Evolutionary conservation across 225 moss, liverwort and hornwort genomes (phyloP), one percentile per base, ranked within the genome.

Genomic region (Marchantia paleacea): DNA sequence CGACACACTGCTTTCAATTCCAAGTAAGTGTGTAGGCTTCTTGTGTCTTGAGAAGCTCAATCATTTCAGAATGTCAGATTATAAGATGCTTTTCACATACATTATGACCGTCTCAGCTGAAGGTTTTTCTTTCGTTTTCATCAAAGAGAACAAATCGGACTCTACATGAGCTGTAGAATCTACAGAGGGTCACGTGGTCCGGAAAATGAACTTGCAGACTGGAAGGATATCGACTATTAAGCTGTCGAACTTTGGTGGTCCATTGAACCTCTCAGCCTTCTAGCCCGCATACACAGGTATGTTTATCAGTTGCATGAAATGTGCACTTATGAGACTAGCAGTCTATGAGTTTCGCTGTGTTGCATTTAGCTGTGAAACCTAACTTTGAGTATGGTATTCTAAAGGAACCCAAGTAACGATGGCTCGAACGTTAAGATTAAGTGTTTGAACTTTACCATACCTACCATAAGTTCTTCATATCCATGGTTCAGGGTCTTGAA

Each of bases 231-330:
- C 82, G 69, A 73, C 60, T 48, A 55, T 96, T 86, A 76, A 86
- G 80, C 88, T 96, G 20, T 82, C 88, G 65, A 92, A 90, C 79
- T 84, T 75, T 92, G 93, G 93, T 96, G 93, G 93, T 80, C 87
- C 52, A 73, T 86, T 31, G 83, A 86, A 85, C 83, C 89, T 77
- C 84, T 80, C 26, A 80, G 85, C 83, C 80, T 85, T 60, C 84
- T 86, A 79, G 77, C 58, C 79, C 64, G 80, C 55, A 75, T n/a
- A n/a, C n/a, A 72, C 80, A 78, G 90, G 94, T 94, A 81, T 52
- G 69, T 70, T 55, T 73, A 1, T 22, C 52, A 25, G 73, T 73
- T 69, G 69, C 2, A 19, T 39, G 10, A n/a, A 73, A 52, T 26
- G n/a, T n/a, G n/a, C n/a, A 63, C 2, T n/a, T n/a, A 6, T 7